Percentiles rank a stretch among this genome's conserved stretches.
These are phyloP conservation scores for Insectozyma bohioensis DNA, from an alignment of 1,139 yeast species.

Conservation along the genomic window DNA sequence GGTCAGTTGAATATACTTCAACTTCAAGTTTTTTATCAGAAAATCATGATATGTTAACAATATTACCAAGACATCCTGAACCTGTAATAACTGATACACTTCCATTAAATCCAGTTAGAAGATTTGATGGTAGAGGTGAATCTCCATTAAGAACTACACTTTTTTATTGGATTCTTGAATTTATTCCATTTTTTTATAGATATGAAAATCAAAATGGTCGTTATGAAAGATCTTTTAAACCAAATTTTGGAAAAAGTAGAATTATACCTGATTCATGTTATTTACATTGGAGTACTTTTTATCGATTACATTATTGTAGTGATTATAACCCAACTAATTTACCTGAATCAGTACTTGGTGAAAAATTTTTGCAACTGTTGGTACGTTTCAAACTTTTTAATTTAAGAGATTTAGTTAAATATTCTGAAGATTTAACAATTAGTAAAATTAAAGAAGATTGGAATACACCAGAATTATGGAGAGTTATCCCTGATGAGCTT, in stretches of 20 bases:
- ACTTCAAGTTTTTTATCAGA: conserved; percentile 41
- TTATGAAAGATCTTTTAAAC: conserved; percentile 49
- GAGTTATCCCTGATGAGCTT: conserved; percentile 43
- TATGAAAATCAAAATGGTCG: conserved; percentile 43
- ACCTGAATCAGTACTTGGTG: conserved; percentile 30
- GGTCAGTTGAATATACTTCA: conserved; percentile 33
- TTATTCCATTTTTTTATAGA: conserved; percentile 54
- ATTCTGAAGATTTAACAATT: conserved; percentile 15
- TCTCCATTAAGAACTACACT: conserved; percentile 20
- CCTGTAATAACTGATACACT: no score
- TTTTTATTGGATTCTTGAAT: conserved; percentile 63
- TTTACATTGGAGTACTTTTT: conserved; percentile 63
- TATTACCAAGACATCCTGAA: no score
- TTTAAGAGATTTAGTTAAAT: conserved; percentile 13
- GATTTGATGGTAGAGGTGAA: conserved; percentile 36
- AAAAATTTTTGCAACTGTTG: conserved; percentile 21
- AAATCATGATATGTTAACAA: conserved; percentile 47
- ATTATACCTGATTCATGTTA: conserved; percentile 45
- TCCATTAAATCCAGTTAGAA: conserved; percentile 16
- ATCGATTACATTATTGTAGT: conserved; percentile 46
- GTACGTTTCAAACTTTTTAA: conserved; percentile 14
- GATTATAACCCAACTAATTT: conserved; percentile 49
- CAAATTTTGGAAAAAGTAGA: conserved; percentile 55
- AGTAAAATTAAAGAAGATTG: conserved; percentile 25
- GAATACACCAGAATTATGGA: conserved; percentile 30